Percentiles rank a stretch among this genome's conserved stretches.
These are phyloP conservation scores for Phytophthora lateralis DNA, from an alignment of 352 stramenopile genomes.

Conservation along the genomic window DNA sequence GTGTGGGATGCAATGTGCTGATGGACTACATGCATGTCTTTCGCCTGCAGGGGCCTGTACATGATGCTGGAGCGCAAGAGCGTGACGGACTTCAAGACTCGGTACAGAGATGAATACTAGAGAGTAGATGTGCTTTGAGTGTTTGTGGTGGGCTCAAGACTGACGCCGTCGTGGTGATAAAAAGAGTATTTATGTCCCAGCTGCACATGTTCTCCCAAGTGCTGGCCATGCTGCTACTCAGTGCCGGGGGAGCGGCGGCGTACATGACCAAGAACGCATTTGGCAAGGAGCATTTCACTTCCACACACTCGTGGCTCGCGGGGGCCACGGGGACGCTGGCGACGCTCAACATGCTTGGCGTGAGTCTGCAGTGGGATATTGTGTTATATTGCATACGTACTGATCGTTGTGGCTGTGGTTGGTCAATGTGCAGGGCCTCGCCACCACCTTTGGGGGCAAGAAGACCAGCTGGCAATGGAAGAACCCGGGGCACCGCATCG, in stretches of 20 bases:
- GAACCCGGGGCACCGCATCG: constrained; percentile 65
- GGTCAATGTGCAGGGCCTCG: constrained; percentile 39
- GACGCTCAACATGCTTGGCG: constrained; percentile 64
- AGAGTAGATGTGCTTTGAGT: background rate
- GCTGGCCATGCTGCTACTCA: constrained; percentile 54
- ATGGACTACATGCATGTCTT: background rate
- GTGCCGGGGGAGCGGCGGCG: constrained; percentile 40
- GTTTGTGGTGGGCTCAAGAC: background rate
- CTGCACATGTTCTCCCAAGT: constrained; percentile 57
- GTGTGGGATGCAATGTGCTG: background rate
- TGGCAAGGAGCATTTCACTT: constrained; percentile 70
- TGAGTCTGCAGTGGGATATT: constrained; percentile 22
- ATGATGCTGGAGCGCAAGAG: constrained; percentile 65
- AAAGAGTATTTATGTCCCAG: constrained; percentile 50
- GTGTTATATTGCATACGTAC: background rate
- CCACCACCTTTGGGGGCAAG: constrained; percentile 62
- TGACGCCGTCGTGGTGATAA: constrained; percentile 5
- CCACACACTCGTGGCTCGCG: constrained; percentile 76
- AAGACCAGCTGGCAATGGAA: constrained; percentile 77
- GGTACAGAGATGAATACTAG: constrained; percentile 44
- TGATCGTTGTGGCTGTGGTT: background rate
- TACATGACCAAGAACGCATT: constrained; percentile 67
- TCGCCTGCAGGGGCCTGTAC: constrained; percentile 48
- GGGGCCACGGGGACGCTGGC: constrained; percentile 45
- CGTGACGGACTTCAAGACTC: constrained; percentile 46